Evolutionary conservation across 768 basidiomycete genomes (phyloP).

Genomic region (Leucosporidium scottii): DNA sequence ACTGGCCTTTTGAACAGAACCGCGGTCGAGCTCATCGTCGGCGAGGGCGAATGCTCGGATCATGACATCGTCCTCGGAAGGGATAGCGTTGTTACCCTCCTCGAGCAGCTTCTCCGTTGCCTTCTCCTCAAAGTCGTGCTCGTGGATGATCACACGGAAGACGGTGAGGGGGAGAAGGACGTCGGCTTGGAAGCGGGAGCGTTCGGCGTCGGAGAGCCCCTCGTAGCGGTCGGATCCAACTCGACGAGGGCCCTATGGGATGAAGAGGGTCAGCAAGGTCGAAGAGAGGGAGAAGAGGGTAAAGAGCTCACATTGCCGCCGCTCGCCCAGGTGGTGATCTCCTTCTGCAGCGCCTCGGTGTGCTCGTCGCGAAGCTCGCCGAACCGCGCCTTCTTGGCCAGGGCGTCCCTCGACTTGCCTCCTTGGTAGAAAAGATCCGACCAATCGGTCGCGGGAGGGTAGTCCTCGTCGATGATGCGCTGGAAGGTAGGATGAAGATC

Average conservation of each 20-base stretch:
- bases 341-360: background rate
- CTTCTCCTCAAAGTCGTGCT: background rate
- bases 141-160: background rate
- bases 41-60: background rate
- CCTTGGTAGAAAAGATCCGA: background rate
- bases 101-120: background rate
- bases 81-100: no score
- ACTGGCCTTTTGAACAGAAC: background rate
- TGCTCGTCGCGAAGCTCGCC: conserved; percentile 1
- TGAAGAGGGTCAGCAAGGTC: background rate
- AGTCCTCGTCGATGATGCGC: background rate
- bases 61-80: background rate
- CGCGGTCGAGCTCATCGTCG: background rate
- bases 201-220: background rate
- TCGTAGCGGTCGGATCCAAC: background rate
- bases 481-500: background rate
- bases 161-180: background rate
- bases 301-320: background rate
- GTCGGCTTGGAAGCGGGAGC: background rate
- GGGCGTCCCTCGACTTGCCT: background rate
- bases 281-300: background rate
- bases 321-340: background rate
- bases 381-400: background rate
- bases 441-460: background rate
- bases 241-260: background rate